Base-by-base conservation (phyloP, 257 asterid species). In the Voacanga thouarsii region DNA sequence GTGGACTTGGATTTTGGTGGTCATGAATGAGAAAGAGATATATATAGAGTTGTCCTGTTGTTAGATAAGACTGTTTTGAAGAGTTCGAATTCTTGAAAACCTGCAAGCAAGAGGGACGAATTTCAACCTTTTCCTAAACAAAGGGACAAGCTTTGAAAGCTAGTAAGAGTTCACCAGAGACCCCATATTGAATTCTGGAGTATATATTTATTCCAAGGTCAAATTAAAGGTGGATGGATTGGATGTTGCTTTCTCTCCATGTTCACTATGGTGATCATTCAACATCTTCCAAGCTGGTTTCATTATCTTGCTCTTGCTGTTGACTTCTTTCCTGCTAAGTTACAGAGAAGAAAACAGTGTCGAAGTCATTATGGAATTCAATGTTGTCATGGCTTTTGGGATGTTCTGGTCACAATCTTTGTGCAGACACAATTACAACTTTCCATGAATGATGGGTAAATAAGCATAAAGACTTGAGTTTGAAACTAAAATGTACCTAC, bases 71-170 rank as follows among this genome's bases (percentile, higher is more conserved):
- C 33, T 75, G 5, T 61, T 33, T 44, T 61, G 18, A 18, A 61
- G 60, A 43, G 26, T 15, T 67, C 24, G 26, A 26, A 61, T 16
- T 26, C 23, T 39, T 41, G 69, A 77, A 51, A 53, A 33, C 6
- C 2, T 16, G 26, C 43, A 21, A 56, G 14, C 12, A 28, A 39
- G 50, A 49, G 41, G n/a, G 30, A 72, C 69, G 43, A 64, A 73
- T 64, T 79, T 79, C 82, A 72, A 73, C 78, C 68, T 72, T 63
- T 66, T 72, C 75, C 23, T 65, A 79, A 63, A 77, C 82, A 61
- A 63, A 72, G 72, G 73, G 82, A 73, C 82, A 72, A 63, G 72
- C 51, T 44, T 65, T 37, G 51, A 51, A 66, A 67, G 57, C 74
- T 30, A 2, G 33, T 12, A 44, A n/a, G 75, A 56, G 51, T 67